These are phyloP conservation scores for Plasmodium chabaudi DNA, from an alignment of 169 alveolate species.

Conservation along the genomic window DNA sequence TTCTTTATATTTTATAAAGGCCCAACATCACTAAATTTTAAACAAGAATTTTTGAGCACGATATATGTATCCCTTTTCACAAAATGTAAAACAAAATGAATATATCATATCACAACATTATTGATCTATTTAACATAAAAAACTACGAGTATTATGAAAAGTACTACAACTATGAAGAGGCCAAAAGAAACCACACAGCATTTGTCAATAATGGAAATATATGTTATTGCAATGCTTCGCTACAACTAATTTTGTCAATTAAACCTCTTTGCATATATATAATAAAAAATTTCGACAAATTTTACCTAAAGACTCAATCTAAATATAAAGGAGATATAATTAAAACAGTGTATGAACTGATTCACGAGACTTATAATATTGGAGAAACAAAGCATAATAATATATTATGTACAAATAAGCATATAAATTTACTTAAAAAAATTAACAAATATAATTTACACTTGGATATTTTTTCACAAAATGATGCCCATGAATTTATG, in stretches of 20 bases:
- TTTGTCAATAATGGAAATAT: slow-evolving; percentile 59
- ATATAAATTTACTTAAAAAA: slow-evolving; percentile 63
- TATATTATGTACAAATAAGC: slow-evolving; percentile 50
- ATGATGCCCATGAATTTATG: slow-evolving; percentile 75
- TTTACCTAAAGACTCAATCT: slow-evolving; percentile 30
- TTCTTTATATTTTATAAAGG: too few species aligned
- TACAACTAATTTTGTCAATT: slow-evolving; percentile 56
- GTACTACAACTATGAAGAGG: slow-evolving; percentile 27
- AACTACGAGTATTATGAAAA: slow-evolving; percentile 58
- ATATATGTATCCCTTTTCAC: too few species aligned
- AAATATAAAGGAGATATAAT: slow-evolving; percentile 70
- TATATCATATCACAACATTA: slow-evolving; percentile 27
- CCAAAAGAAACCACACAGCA: slow-evolving; percentile 41
- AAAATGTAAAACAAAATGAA: slow-evolving; percentile 69
- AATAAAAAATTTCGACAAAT: slow-evolving; percentile 30
- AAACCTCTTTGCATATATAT: slow-evolving; percentile 67
- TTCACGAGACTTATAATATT: slow-evolving; percentile 36
- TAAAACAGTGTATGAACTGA: slow-evolving; percentile 30
- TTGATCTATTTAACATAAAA: slow-evolving; percentile 18
- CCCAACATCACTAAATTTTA: too few species aligned
- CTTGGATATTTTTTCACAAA: slow-evolving; percentile 56
- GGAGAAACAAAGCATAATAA: not conserved
- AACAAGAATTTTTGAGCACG: too few species aligned
- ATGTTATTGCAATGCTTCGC: slow-evolving; percentile 73
- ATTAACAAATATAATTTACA: slow-evolving; percentile 47